Base-by-base conservation (phyloP, 2,329 filamentous ascomycete species). In the Aspergillus eucalypticola region DNA sequence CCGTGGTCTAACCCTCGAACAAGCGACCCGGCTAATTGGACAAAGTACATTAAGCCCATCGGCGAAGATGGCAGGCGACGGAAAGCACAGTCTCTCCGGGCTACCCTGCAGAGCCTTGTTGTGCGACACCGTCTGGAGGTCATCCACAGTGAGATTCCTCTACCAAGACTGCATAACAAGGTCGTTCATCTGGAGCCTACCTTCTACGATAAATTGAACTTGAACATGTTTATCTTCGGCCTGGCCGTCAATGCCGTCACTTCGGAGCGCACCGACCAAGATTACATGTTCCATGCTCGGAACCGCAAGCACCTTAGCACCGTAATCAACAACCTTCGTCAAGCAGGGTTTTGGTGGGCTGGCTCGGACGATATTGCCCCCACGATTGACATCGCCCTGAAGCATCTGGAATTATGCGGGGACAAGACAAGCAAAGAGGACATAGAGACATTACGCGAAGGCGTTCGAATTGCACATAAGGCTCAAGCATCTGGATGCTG, bases 171-270 rank as follows among this genome's bases (percentile, higher is more conserved):
- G 3, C 78, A 87, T 42, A 90, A 96, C 69, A 87, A 85, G 50
- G 79, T 90, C 1, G 84, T 95, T 0, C 83, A 89, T 56, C 81
- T 97, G 1, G 86, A 95, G 62, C 92, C 92, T 0, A 94, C 89
- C 1, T 91, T 88, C 68, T 92, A 94, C 70, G 93, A 97, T 74
- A 91, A 88, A 69, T 75, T 96, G 8, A 91, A 89, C 0, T 82
- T 93, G 25, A 96, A 96, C 66, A 77, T 96, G 1, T 97, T 97
- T 70, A 85, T 91, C 0, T 90, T 95, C 76, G 87, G 91, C 71
- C 86, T 97, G 50, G 88, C 90, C 2, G 88, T 91, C 65, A 98
- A 98, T 71, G 88, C 92, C 0, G 87, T 98, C 0, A 93, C 93
- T 23, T 96, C 92, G 5, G 91, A 97, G 70, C 83, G 93, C 10